Evolutionary conservation across 306 rosid species (phyloP).

Genomic region (Cicer judaicum): DNA sequence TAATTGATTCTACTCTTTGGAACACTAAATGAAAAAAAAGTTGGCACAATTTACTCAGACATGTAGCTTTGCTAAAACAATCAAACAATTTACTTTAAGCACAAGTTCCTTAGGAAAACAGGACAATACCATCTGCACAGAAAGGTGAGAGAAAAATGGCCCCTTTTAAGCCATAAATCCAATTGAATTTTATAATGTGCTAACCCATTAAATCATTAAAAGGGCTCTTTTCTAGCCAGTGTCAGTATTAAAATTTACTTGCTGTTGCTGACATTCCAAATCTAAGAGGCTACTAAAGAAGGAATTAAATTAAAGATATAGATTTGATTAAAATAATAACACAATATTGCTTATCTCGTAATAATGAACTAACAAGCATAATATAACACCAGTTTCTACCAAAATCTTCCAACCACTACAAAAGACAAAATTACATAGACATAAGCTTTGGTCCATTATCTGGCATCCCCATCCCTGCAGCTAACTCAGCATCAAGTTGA

Average conservation of each 20-base stretch:
- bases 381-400: background rate
- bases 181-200: background rate
- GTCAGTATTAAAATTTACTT: background rate
- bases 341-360: slow-evolving; percentile 13
- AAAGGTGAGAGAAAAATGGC: too few relatives aligned
- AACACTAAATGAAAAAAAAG: too few relatives aligned
- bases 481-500: slow-evolving; percentile 92
- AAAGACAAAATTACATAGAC: slow-evolving; percentile 55
- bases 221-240: background rate
- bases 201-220: background rate
- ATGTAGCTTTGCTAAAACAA: too few relatives aligned
- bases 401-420: slow-evolving; percentile 4
- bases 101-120: too few relatives aligned
- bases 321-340: background rate
- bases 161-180: too few relatives aligned
- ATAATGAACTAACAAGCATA: slow-evolving; percentile 2
- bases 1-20: too few relatives aligned
- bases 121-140: too few relatives aligned
- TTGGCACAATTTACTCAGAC: too few relatives aligned
- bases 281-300: background rate
- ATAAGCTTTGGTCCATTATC: slow-evolving; percentile 94
- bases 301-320: background rate
- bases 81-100: too few relatives aligned
- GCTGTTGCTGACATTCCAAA: background rate
- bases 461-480: slow-evolving; percentile 96